phyloP scores from a whole-genome alignment of 1,284 basidiomycete genomes.

The Ustilago nuda region DNA sequence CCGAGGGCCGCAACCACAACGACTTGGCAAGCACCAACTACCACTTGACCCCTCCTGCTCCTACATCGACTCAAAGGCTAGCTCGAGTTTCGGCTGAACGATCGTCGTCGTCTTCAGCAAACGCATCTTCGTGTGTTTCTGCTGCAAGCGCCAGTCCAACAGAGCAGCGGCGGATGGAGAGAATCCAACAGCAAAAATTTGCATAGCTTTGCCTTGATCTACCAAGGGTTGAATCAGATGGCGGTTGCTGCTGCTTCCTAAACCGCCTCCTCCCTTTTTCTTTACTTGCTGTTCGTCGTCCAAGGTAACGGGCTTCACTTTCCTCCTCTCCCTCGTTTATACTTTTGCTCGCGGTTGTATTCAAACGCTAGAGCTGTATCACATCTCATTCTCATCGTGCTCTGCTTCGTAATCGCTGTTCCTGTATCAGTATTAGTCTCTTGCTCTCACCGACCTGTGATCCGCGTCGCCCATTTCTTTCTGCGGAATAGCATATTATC shows the following conservation, averaged over 20 bases:
- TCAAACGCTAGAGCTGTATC: not conserved
- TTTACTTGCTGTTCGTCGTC: not conserved
- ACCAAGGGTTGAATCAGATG: conserved; percentile 43
- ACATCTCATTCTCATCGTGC: not conserved
- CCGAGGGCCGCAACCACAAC: conserved; percentile 11
- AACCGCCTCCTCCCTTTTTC: not conserved
- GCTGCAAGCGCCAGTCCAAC: conserved; percentile 4
- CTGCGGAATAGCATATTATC: not conserved
- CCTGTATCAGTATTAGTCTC: conserved; percentile 2
- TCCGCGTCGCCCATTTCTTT: conserved; percentile 4
- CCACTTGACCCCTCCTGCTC: conserved; percentile 12
- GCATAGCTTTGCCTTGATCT: conserved; percentile 42
- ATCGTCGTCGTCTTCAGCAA: conserved; percentile 5
- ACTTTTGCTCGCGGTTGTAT: not conserved
- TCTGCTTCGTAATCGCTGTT: not conserved
- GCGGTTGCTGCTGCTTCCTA: conserved; percentile 39
- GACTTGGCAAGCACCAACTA: conserved; percentile 20
- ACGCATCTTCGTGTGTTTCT: conserved; percentile 7
- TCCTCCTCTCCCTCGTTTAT: not conserved
- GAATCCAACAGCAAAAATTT: conserved; percentile 21
- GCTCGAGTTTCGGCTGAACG: not conserved
- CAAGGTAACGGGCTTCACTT: conserved; percentile 21
- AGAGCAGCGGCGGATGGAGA: not conserved
- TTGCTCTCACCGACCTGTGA: conserved; percentile 20
- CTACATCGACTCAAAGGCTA: conserved; percentile 5